A percentile compares a stretch with the other conserved stretches of the same genome.
Conservation (phyloP, 257 asterid species). For the Rubia yunnanensis region DNA sequence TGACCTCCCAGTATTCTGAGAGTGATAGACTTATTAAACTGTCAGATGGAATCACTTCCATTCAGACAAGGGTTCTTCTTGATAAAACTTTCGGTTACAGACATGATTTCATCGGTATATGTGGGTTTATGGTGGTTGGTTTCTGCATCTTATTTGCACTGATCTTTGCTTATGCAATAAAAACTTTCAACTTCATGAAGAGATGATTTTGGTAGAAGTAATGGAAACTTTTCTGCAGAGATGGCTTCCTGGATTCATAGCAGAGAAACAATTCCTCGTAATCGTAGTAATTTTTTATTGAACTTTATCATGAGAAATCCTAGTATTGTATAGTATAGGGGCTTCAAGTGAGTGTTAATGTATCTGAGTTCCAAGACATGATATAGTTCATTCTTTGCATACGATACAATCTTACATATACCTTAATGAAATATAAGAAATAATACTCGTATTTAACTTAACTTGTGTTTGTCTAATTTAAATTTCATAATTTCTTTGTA, state of each 20-base stretch:
- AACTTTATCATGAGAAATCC: neutral
- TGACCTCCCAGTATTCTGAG: conserved; percentile 69
- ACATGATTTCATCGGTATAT: conserved; percentile 58
- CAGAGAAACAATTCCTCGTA: neutral
- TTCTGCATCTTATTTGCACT: conserved; percentile 62
- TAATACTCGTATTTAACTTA: too few relatives aligned
- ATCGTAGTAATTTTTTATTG: neutral
- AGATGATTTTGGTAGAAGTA: conserved; percentile 33
- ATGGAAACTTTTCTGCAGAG: neutral
- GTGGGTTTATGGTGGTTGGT: conserved; percentile 71
- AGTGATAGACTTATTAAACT: conserved; percentile 44
- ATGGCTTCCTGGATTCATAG: neutral
- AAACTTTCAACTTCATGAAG: conserved; percentile 79
- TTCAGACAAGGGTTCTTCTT: conserved; percentile 39
- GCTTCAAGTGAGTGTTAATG: neutral
- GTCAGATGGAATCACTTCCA: conserved; percentile 43
- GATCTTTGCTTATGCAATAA: conserved; percentile 72
- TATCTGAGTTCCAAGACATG: neutral
- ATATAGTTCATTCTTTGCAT: conserved; percentile 6
- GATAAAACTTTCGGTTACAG: conserved; percentile 63
- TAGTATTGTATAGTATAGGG: conserved; percentile 20
- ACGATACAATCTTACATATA: conserved; percentile 1
- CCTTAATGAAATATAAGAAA: neutral
- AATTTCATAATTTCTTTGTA: too few relatives aligned
- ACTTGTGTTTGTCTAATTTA: too few relatives aligned